Evolutionary conservation across 2,329 filamentous ascomycete genomes (phyloP), one percentile per base, ranked within the genome.

Genomic region (Ophiosphaerella herpotricha): DNA sequence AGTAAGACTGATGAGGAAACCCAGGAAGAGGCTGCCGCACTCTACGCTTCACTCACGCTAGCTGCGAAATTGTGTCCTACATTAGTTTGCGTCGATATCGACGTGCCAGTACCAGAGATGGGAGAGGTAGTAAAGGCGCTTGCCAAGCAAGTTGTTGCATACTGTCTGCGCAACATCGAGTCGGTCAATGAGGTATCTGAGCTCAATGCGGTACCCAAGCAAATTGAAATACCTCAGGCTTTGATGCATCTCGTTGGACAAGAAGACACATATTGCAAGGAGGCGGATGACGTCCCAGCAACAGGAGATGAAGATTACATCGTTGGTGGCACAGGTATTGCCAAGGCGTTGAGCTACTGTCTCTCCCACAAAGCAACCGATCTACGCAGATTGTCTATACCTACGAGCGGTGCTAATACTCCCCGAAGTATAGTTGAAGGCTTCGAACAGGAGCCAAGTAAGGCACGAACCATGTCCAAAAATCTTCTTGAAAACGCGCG

Each of bases 221-320:
- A 71, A 34, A 81, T 86, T 16, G 78, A 81, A n/a, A 69, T 95
- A 74, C 91, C 91, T 4, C 90, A 96, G 57, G 89, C 96, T 3
- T 80, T 97, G 23, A 85, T 90, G 54, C 91, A 96, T 69, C 84
- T 97, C 36, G 89, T 97, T 29, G 92, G 92, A 4, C 84, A 90
- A 60, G 82, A 78, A 68, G 71, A 84, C 69, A 72, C 82, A 67
- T 60, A 73, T 61, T 57, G 81, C 8, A 70, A 74, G 12, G 78
- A 75, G 40, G 72, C 83, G 18, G 85, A 87, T 39, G 83, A 87
- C 18, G 80, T 85, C 37, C 85, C 87, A 2, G 80, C 86, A 9
- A 88, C 91, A 6, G 89, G 91, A 0, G 91, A 96, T 58, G 89
- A 96, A 50, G 91, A 97, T 71, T 97, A 97, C 73, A 91, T 97